Evolutionary conservation across 441 rosid genomes (phyloP), one percentile per base, ranked within the genome.

Genomic region (Jatropha podagrica): DNA sequence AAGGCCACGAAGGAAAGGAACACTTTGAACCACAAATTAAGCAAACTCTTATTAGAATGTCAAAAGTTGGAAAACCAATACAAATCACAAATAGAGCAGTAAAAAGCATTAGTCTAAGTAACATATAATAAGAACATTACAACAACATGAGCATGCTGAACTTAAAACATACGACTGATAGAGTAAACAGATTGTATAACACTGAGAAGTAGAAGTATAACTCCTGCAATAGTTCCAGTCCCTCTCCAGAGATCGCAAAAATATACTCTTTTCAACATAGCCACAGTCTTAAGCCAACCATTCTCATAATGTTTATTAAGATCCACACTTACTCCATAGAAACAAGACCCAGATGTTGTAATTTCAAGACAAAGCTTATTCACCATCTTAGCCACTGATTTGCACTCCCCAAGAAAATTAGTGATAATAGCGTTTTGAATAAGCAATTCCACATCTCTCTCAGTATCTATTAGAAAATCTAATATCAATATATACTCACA

Each of bases 161-260:
- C 46, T 63, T 37, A 37, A 40, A 63, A 63, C 7, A 63, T 38
- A 4, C 40, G 1, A 7, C 1, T 38, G 48, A 72, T 20, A 7
- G 77, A 65, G 41, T 66, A 60, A 3, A 63, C 10, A 14, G 86
- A 49, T 41, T 85, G 88, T 51, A 74, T 54, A 38, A 85, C 42
- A 37, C 83, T 80, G 32, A 84, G 61, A 1, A 85, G 3, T 23
- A 83, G 32, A 13, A 85, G 69, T 10, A 69, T 0, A 2, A 68
- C 13, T 5, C 84, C 84, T 3, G 55, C 60, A 17, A 76, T 6
- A 7, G 81, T 81, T 0, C 78, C 78, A 9, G 83, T 78, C 18
- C 79, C 82, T 46, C 73, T 69, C 85, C 82, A 84, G 2, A 68
- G 42, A 63, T 80, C 61, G 65, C 32, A 46, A 65, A 77, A 82